phyloP scores from a whole-genome alignment of 441 rosid species.

The Gossypium laxum region DNA sequence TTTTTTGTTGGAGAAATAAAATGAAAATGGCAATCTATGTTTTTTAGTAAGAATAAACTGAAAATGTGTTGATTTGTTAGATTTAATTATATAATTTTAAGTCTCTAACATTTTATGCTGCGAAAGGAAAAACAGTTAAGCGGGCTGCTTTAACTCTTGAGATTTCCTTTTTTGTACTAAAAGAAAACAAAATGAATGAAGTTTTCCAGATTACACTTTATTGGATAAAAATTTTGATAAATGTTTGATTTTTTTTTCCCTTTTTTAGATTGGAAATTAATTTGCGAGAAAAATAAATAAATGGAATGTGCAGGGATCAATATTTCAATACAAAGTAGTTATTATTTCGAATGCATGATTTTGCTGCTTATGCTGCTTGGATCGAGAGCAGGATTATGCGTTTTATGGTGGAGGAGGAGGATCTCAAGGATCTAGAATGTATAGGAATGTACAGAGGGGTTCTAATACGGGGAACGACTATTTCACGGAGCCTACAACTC shows the following conservation, averaged over 20 bases:
- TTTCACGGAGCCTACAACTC: conserved; percentile 56
- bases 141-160: background rate
- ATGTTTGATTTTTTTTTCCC: no score
- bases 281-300: background rate
- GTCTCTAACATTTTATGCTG: no score
- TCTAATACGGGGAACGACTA: conserved; percentile 56
- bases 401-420: conserved; percentile 40
- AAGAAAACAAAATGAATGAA: background rate
- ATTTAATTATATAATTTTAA: conserved; percentile 18
- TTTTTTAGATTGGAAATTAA: background rate
- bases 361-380: conserved; percentile 12
- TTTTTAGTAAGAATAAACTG: background rate
- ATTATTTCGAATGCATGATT: conserved; percentile 10
- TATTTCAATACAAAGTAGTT: background rate
- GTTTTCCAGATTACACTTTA: no score
- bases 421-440: conserved; percentile 45
- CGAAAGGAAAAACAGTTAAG: no score
- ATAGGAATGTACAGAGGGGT: conserved; percentile 53
- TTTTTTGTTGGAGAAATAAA: background rate
- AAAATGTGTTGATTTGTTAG: conserved; percentile 12
- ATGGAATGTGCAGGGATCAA: background rate
- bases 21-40: background rate
- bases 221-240: no score
- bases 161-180: background rate
- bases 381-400: conserved; percentile 56